phyloP scores from a whole-genome alignment of 306 rosid genomes.

The Fragaria ananassa region DNA sequence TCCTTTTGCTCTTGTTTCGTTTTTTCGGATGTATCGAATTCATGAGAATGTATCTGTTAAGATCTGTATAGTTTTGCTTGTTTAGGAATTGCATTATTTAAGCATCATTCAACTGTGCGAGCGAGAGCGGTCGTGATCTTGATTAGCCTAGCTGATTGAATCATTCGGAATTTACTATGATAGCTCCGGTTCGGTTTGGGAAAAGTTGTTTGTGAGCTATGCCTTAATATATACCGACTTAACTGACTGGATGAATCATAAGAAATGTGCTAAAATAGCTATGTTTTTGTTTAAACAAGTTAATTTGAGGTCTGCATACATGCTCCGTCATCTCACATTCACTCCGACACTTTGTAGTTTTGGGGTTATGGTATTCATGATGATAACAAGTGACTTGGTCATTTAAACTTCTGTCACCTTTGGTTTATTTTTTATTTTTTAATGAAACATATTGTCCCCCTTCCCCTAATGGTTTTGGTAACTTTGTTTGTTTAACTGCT shows the following conservation, averaged over 20 bases:
- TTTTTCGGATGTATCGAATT: background rate
- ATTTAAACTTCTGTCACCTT: background rate
- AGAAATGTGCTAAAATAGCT: background rate
- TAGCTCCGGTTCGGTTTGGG: background rate
- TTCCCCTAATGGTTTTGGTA: background rate
- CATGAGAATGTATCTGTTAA: background rate
- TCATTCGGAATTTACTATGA: background rate
- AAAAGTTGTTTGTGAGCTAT: background rate
- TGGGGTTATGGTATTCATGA: background rate
- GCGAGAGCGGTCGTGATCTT: background rate
- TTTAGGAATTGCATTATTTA: background rate
- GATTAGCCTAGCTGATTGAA: background rate
- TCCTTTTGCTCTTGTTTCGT: background rate
- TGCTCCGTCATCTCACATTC: background rate
- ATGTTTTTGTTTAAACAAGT: background rate
- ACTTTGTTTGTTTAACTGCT: background rate
- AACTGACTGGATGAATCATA: background rate
- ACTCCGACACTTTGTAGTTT: background rate
- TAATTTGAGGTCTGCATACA: background rate
- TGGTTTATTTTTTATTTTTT: background rate
- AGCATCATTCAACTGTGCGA: background rate
- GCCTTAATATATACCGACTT: background rate
- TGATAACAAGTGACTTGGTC: background rate
- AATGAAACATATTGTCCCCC: background rate
- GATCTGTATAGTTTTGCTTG: background rate